Evolutionary conservation across 306 rosid genomes (phyloP).

Genomic region (Cucumis hystrix): DNA sequence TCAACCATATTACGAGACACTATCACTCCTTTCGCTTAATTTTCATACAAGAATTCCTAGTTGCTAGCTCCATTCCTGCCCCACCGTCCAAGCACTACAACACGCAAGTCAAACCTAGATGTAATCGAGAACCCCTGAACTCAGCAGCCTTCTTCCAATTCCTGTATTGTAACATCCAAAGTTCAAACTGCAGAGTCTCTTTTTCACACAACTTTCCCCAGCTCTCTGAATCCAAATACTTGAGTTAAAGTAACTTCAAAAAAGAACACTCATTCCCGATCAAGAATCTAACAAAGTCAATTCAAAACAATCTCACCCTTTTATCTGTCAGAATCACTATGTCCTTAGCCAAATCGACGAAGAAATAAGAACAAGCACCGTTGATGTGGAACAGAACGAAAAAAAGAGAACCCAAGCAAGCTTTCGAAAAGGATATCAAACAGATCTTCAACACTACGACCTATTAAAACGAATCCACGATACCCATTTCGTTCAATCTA

Average conservation of each 20-base stretch:
- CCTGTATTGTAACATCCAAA: neutral
- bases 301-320: conserved; percentile 32
- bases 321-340: conserved; percentile 50
- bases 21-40: neutral
- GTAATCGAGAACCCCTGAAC: conserved; percentile 23
- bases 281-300: conserved; percentile 42
- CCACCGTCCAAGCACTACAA: neutral
- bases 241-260: conserved; percentile 31
- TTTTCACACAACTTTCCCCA: neutral
- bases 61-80: neutral
- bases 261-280: conserved; percentile 19
- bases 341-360: conserved; percentile 40
- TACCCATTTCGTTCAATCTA: conserved; percentile 9
- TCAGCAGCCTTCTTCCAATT: neutral
- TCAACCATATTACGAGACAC: neutral
- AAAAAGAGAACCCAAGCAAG: conserved; percentile 4
- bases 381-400: conserved; percentile 13
- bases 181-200: neutral
- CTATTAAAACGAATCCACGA: conserved; percentile 3
- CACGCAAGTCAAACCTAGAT: conserved; percentile 10
- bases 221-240: conserved; percentile 39
- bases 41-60: neutral
- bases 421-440: neutral
- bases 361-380: neutral
- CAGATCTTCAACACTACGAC: conserved; percentile 8